Evolutionary conservation across 306 rosid genomes (phyloP), one percentile per base, ranked within the genome.

Genomic region (Phaseolus lunatus): DNA sequence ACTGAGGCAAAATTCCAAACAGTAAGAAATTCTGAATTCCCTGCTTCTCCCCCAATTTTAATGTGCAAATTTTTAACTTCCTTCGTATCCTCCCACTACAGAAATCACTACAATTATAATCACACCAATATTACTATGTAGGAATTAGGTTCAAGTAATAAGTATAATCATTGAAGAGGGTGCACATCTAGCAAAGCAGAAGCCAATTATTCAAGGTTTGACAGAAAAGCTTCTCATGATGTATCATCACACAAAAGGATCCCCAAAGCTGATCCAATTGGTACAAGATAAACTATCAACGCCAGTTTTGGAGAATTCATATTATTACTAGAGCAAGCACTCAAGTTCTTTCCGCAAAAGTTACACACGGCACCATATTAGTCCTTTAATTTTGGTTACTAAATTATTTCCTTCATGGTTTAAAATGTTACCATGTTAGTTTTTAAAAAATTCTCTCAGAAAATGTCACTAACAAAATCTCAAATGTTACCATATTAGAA

Each of bases 81-180:
- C 18, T 9, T 27, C 57, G 50, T 7, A 49, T 58, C 68, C 65
- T 35, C 39, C 47, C 61, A 15, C 70, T 0, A 6, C 67, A 77
- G 44, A 82, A 77, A 44, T 61, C 77, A 81, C 62, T 27, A 50
- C 18, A 7, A 29, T 54, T 61, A 44, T 70, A 44, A 29, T 33
- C 35, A 52, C 8, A 62, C 8, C 52, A 61, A 13, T 50, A 64
- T 37, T 47, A 67, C 13, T 19, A 45, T 33, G 14, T 15, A 18
- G n/a, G 14, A 75, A 75, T 61, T 39, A 9, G 31, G 22, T 3
- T 44, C 23, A 70, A 29, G 19, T 31, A 12, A 14, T 14, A n/a
- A 58, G 19, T 26, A 29, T 27, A 22, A 24, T 49, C 12, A 62
- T 39, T 75, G 77, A 75, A 18, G 27, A 41, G 7, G 44, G 24